phyloP scores from a whole-genome alignment of 306 rosid species.

The Ziziphus jujuba region DNA sequence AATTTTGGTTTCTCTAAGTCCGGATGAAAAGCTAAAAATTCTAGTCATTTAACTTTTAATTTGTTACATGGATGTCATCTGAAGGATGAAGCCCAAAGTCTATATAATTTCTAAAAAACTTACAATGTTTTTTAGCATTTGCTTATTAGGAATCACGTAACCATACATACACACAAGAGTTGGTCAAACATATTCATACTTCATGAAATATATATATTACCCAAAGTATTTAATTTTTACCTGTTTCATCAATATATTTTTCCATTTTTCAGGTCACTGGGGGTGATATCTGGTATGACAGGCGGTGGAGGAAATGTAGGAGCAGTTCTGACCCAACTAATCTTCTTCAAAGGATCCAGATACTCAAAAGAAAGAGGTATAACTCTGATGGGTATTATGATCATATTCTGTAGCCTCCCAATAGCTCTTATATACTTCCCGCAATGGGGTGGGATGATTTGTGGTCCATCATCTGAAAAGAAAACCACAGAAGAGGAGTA shows the following conservation, averaged over 20 bases:
- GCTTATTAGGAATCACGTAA: not conserved
- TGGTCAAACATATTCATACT: not conserved
- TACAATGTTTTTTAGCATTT: no score
- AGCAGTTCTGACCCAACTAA: slow-evolving; percentile 69
- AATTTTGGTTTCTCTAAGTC: no score
- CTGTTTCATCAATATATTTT: no score
- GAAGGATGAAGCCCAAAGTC: no score
- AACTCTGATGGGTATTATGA: slow-evolving; percentile 85
- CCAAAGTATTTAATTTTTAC: no score
- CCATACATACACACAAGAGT: not conserved
- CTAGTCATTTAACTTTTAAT: no score
- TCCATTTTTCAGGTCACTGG: slow-evolving; percentile 60
- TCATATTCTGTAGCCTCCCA: slow-evolving; percentile 66
- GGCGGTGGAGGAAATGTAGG: slow-evolving; percentile 99
- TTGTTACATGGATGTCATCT: no score
- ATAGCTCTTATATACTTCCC: slow-evolving; percentile 61
- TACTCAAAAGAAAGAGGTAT: slow-evolving; percentile 78
- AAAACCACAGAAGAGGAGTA: slow-evolving; percentile 69
- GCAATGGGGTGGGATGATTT: slow-evolving; percentile 89
- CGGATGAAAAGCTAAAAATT: no score
- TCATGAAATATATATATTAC: no score
- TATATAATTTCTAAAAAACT: no score
- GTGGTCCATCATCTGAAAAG: slow-evolving; percentile 53
- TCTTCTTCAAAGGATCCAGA: slow-evolving; percentile 78
- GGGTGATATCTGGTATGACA: slow-evolving; percentile 84